Evolutionary conservation across 345 rosid species (phyloP), one percentile per base, ranked within the genome.

Genomic region (Dipteronia dyeriana): DNA sequence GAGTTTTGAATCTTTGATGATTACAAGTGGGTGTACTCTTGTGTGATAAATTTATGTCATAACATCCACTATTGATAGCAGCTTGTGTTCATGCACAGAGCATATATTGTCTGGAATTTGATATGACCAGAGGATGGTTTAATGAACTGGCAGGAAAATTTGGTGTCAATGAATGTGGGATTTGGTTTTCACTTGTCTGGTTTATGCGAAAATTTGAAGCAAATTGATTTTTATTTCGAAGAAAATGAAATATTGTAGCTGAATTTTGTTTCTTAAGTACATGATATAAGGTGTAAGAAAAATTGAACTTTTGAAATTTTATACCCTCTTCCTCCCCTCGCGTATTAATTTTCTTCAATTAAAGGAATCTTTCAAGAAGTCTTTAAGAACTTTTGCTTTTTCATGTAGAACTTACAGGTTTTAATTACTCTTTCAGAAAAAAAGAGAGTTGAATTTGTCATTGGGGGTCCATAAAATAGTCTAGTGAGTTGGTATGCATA

Each of bases 101-200:
- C 57, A 9, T 26, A 43, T 74, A 2, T 62, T 25, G 53, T 62
- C 65, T 31, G 53, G 17, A 25, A 14, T 73, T 62, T 7, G 39
- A 63, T 53, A 17, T 45, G 9, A n/a, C 4, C 43, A 4, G 68
- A 23, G 56, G 57, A 61, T 7, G 12, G 41, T 73, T 61, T 43
- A 43, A 73, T 61, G 68, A 73, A 73, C n/a, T 22, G 66, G 66
- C 66, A 13, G 20, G 66, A 59, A 60, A 20, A n/a, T 29, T 38
- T 59, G 41, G 4, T 60, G n/a, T 45, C 10, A 41, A 43, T 23
- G 4, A 23, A 43, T 17, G 43, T 17, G 76, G 47, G 76, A 1
- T 41, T 60, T 2, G 12, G 51, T 25, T 12, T 60, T 39, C 9
- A 13, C 43, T 73, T 31, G 59, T 61, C 64, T 63, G 47, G 19